Evolutionary conservation across 2,329 filamentous ascomycete species (phyloP).

Genomic region (Saccharata proteae): DNA sequence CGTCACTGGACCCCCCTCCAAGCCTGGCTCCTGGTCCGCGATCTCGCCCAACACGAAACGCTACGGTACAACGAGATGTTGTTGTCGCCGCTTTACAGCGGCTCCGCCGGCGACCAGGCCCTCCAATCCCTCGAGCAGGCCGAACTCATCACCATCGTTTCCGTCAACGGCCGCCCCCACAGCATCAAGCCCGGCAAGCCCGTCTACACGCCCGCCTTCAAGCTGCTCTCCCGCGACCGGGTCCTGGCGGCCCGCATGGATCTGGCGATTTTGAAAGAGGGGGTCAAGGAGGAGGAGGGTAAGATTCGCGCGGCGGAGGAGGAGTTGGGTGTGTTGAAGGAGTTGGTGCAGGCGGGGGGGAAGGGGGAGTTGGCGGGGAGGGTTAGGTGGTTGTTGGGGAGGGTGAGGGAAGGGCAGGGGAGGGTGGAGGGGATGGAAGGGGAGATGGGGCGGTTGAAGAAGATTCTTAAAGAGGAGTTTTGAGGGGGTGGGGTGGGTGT

Average conservation of each 20-base stretch:
- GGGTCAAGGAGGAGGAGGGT: conserved; percentile 59
- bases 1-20: conserved; percentile 71
- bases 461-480: conserved; percentile 47
- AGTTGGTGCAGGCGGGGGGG: conserved; percentile 54
- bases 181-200: conserved; percentile 71
- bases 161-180: conserved; percentile 64
- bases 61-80: conserved; percentile 81
- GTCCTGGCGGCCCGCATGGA: conserved; percentile 61
- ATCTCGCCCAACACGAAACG: conserved; percentile 53
- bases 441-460: conserved; percentile 61
- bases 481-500: conserved; percentile 13
- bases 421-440: conserved; percentile 64
- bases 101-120: conserved; percentile 58
- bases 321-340: conserved; percentile 61
- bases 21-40: conserved; percentile 79
- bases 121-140: conserved; percentile 72
- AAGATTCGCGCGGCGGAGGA: conserved; percentile 67
- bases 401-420: conserved; percentile 60
- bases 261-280: conserved; percentile 54
- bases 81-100: conserved; percentile 62
- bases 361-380: conserved; percentile 55
- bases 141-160: conserved; percentile 70
- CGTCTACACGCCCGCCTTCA: conserved; percentile 76
- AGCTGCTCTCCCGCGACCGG: conserved; percentile 54
- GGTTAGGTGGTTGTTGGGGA: conserved; percentile 59